A percentile compares a stretch with the other conserved stretches of the same genome.
Evolutionary conservation across 2,329 filamentous ascomycete species (phyloP).

Genomic region (Sporothrix brunneoviolacea): DNA sequence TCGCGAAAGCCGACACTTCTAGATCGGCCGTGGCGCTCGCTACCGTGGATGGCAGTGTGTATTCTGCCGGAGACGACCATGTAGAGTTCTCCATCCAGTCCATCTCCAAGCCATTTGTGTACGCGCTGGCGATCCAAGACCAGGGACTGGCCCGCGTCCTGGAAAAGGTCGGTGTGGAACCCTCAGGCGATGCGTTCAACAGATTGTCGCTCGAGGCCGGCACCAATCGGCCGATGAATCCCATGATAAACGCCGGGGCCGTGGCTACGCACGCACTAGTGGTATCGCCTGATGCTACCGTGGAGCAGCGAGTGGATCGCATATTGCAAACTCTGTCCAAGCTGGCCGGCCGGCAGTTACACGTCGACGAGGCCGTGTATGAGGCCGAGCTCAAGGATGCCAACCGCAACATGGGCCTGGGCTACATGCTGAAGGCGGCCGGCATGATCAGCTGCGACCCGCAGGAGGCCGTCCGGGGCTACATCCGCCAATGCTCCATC

Average conservation of each 20-base stretch:
- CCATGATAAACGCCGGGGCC: constrained; percentile 3
- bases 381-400: constrained; percentile 5
- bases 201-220: constrained; percentile 1
- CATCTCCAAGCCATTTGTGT: constrained; percentile 5
- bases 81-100: constrained; percentile 7
- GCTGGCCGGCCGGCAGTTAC: background rate
- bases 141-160: background rate
- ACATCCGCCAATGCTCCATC: constrained; percentile 4
- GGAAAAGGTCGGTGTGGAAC: constrained; percentile 4
- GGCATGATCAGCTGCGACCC: constrained; percentile 3
- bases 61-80: background rate
- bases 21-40: background rate
- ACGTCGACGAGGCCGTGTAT: background rate
- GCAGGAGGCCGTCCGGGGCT: constrained; percentile 1
- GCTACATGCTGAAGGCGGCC: constrained; percentile 4
- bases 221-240: constrained; percentile 6
- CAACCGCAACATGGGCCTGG: constrained; percentile 6
- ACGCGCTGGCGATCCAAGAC: constrained; percentile 1
- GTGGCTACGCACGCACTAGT: constrained; percentile 1
- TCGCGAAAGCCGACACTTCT: constrained; percentile 1
- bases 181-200: constrained; percentile 6
- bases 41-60: constrained; percentile 1
- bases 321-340: background rate
- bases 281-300: background rate
- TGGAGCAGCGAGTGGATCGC: background rate